phyloP scores from a whole-genome alignment of 208 protist species.

The Crithidia mellificae region DNA sequence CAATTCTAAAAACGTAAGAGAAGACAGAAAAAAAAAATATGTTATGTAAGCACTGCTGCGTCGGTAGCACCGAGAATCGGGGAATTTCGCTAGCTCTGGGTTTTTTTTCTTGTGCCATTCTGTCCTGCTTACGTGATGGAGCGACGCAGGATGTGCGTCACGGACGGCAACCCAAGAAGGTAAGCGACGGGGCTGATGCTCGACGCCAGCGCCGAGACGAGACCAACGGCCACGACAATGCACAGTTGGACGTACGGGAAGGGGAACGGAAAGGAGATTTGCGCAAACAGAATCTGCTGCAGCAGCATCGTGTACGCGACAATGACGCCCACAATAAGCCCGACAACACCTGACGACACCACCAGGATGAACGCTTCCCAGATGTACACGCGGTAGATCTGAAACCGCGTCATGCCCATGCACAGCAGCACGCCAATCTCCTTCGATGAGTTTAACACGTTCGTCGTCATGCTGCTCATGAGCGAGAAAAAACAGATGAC shows the following conservation, averaged over 20 bases:
- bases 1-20: too few relatives aligned
- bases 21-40: too few relatives aligned
- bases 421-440: conserved; percentile 95
- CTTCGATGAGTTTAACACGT: conserved; percentile 93
- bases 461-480: conserved; percentile 91
- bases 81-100: too few relatives aligned
- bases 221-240: conserved; percentile 48
- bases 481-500: conserved; percentile 95
- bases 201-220: conserved; percentile 52
- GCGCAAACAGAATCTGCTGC: conserved; percentile 90
- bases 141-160: conserved; percentile 72
- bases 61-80: too few relatives aligned
- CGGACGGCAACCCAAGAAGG: conserved; percentile 53
- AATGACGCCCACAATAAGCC: conserved; percentile 86
- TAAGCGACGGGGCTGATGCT: conserved; percentile 61
- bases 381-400: conserved; percentile 92
- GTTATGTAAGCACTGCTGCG: too few relatives aligned
- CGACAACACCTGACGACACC: conserved; percentile 85
- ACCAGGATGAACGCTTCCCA: conserved; percentile 96
- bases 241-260: conserved; percentile 88
- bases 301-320: conserved; percentile 92
- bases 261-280: conserved; percentile 89
- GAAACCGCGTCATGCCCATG: conserved; percentile 78
- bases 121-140: conserved; percentile 16
- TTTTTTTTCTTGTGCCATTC: neutral